Conservation (phyloP, 2,329 filamentous ascomycete species). For the Aspergillus sp. region DNA sequence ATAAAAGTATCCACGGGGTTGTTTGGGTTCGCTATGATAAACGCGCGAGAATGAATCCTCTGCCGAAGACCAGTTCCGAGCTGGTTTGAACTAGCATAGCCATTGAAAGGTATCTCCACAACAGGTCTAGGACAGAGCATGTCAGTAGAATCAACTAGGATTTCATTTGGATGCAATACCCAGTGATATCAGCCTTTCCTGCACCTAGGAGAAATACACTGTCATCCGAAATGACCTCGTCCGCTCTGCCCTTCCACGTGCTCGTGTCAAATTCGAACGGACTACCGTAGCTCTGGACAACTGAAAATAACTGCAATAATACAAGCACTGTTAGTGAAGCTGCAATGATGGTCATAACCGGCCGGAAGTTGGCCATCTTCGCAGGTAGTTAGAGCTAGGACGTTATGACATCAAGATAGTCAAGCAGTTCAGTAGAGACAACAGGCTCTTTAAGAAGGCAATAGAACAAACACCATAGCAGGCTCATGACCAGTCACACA, state of each 20-base stretch:
- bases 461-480: neutral
- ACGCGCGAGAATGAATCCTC: slow-evolving; percentile 81
- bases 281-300: slow-evolving; percentile 12
- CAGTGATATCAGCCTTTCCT: slow-evolving; percentile 69
- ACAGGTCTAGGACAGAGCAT: slow-evolving; percentile 55
- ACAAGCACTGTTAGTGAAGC: slow-evolving; percentile 23
- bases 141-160: slow-evolving; percentile 2
- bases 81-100: slow-evolving; percentile 83
- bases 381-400: neutral
- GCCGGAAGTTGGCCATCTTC: slow-evolving; percentile 25
- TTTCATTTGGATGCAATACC: slow-evolving; percentile 37
- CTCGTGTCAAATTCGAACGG: slow-evolving; percentile 10
- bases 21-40: slow-evolving; percentile 70
- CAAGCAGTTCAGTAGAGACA: neutral
- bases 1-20: slow-evolving; percentile 69
- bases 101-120: slow-evolving; percentile 86
- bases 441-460: slow-evolving; percentile 4
- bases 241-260: slow-evolving; percentile 20
- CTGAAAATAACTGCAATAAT: slow-evolving; percentile 26
- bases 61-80: slow-evolving; percentile 79
- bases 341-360: slow-evolving; percentile 20
- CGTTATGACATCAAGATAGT: neutral
- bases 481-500: too few species aligned
- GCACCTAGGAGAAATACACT: slow-evolving; percentile 60
- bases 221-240: slow-evolving; percentile 20